Evolutionary conservation across 495 filamentous ascomycete species (phyloP), one percentile per base, ranked within the genome.

Genomic region (Penicillium manginii): DNA sequence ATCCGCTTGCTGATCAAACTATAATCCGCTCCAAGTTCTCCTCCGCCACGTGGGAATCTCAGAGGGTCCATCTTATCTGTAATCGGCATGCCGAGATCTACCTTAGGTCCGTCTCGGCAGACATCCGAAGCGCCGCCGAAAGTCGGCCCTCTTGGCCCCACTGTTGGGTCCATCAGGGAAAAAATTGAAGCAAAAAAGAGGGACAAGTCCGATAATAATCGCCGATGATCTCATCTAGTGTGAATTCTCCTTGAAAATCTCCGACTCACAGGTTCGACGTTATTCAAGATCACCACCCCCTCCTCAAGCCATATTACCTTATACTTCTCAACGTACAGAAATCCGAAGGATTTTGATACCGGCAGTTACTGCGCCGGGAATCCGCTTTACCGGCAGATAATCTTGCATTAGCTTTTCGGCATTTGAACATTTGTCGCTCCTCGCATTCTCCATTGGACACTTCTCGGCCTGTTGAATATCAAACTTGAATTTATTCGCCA

Each of bases 11-110:
- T 43, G 8, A n/a, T 43, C 35, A 17, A 43, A 43, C n/a, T 43
- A 17, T 43, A 17, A 19, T 19, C 40, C 40, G n/a, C 12, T 43
- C 7, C 17, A 2, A 43, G 26, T 29, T 29, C 26, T 43, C 40
- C 5, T 2, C 17, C 15, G 17, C 40, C 40, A 43, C 40, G 40
- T 43, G 40, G 40, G 8, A 19, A 29, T 29, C 26, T 29, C 1
- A 29, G 6, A 37, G 35, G 15, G 12, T n/a, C 35, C 35, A 29
- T 29, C 29, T 50, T 50, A 50, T 50, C 47, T 29, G 15, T 17
- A 22, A 23, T 61, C 65, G 65, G 62, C 63, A 68, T 66, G 29
- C 65, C 65, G 63, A 68, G 47, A 58, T 59, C 53, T 53, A n/a
- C n/a, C n/a, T n/a, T n/a, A n/a, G n/a, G n/a, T n/a, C 53, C 29